A percentile compares a stretch with the other conserved stretches of the same genome.
Conservation (phyloP, 106 monocot genomes). For the Chionographis japonica region DNA sequence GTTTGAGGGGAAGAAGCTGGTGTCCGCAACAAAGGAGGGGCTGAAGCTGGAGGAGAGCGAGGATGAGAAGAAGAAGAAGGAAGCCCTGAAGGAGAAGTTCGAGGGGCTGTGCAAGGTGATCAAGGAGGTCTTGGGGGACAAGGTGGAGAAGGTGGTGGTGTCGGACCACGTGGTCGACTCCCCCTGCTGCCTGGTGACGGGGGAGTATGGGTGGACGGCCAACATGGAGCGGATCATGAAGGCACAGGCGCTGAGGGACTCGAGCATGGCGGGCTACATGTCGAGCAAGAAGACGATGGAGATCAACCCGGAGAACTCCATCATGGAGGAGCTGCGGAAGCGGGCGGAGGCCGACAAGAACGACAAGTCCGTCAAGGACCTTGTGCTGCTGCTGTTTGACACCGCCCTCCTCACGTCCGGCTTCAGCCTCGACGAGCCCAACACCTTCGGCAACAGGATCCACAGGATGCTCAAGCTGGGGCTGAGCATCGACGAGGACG, state of each 20-base stretch:
- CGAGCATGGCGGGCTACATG: slow-evolving; percentile 80
- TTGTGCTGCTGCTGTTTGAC: slow-evolving; percentile 61
- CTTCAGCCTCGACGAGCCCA: slow-evolving; percentile 77
- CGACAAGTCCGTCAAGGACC: slow-evolving; percentile 77
- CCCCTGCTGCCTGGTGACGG: slow-evolving; percentile 75
- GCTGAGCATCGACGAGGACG: slow-evolving; percentile 72
- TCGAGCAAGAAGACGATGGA: slow-evolving; percentile 88
- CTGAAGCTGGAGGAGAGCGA: slow-evolving; percentile 68
- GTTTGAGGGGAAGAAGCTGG: slow-evolving; percentile 76
- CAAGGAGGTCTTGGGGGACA: slow-evolving; percentile 73
- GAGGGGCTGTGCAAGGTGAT: slow-evolving; percentile 78
- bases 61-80: slow-evolving; percentile 74
- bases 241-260: slow-evolving; percentile 67
- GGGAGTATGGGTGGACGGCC: slow-evolving; percentile 76
- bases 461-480: slow-evolving; percentile 77
- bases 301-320: slow-evolving; percentile 77
- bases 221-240: slow-evolving; percentile 92
- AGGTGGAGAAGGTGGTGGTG: slow-evolving; percentile 73
- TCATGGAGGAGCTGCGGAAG: slow-evolving; percentile 80
- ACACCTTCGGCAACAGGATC: slow-evolving; percentile 75
- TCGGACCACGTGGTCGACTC: slow-evolving; percentile 77
- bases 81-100: slow-evolving; percentile 55
- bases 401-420: slow-evolving; percentile 68
- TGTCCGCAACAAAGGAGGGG: slow-evolving; percentile 76
- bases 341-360: slow-evolving; percentile 77